Percentiles rank a stretch among this genome's conserved stretches.
phyloP scores from a whole-genome alignment of 805 yeast genomes.

The Candida dajiaensis region DNA sequence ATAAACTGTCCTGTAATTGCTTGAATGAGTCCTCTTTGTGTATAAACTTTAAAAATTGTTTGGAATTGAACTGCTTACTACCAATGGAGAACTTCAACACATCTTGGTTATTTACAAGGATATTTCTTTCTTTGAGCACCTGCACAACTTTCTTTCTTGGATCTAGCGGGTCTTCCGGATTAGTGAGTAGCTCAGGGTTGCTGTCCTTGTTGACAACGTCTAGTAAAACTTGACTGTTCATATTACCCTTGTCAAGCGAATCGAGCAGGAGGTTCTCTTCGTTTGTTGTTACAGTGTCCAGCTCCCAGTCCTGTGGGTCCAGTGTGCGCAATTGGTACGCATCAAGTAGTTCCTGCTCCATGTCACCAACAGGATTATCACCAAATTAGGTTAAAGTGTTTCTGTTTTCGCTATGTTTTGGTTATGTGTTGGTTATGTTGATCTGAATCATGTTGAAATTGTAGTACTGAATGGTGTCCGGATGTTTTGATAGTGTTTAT shows the following conservation, averaged over 20 bases:
- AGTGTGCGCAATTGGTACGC: constrained; percentile 40
- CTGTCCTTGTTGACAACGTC: constrained; percentile 21
- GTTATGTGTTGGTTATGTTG: background rate
- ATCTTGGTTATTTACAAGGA: constrained; percentile 29
- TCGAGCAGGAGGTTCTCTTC: constrained; percentile 21
- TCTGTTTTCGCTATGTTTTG: background rate
- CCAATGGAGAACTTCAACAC: constrained; percentile 46
- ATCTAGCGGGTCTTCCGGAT: constrained; percentile 53
- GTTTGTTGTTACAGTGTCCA: constrained; percentile 25
- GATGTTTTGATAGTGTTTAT: background rate
- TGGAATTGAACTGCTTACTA: constrained; percentile 53
- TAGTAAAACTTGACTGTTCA: constrained; percentile 6
- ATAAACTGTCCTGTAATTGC: constrained; percentile 42
- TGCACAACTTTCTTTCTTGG: constrained; percentile 40
- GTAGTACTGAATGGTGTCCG: background rate
- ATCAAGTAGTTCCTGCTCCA: constrained; percentile 25
- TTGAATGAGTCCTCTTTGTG: constrained; percentile 51
- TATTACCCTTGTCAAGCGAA: constrained; percentile 7
- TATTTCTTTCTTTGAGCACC: constrained; percentile 33
- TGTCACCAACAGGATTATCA: background rate
- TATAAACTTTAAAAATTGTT: constrained; percentile 46
- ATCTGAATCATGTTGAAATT: background rate
- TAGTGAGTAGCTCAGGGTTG: constrained; percentile 19
- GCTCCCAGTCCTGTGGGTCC: constrained; percentile 35
- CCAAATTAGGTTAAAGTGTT: too few species aligned